Evolutionary conservation across 2,329 filamentous ascomycete species (phyloP), one percentile per base, ranked within the genome.

Genomic region (Diaporthe citriasiana): DNA sequence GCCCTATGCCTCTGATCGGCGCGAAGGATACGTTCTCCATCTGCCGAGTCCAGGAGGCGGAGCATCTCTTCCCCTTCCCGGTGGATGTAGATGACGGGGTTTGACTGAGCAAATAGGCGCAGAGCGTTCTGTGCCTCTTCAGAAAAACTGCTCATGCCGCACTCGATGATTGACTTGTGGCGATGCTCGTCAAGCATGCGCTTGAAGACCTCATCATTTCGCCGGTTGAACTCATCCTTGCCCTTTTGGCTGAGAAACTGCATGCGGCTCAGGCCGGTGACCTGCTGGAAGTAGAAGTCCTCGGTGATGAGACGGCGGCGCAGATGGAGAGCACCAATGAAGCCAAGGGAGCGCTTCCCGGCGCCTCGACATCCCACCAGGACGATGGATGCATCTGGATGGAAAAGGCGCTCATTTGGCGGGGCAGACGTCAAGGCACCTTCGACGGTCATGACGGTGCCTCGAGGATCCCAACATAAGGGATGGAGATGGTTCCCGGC

Each of bases 301-400:
- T 92, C 89, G 57, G 93, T 93, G 65, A 94, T 87, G 7, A 94
- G 86, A 57, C 91, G 89, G 66, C 91, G 87, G 40, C 90, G 89
- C 70, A 93, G 89, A 76, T 92, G 89, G 63, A 91, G 91, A 1
- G 93, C 92, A 19, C 92, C 91, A 75, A 95, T 93, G 75, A 95
- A 91, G 12, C 91, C 93, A 35, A 95, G 84, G 25, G 92, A 93
- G 51, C 91, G 90, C 81, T 94, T 94, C 12, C 93, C 93, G 9
- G 91, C 91, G 25, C 93, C 93, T 45, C 91, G 89, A 75, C 93
- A 91, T 33, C 93, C 93, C 35, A 94, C 88, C 56, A 95, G 85
- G 30, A 94, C 90, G 71, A 95, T 90, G 0, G 93, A 93, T 13
- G 92, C 90, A 81, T 93, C 88, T 1, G 86, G 81, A 25, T 87